Conservation (phyloP, 2,329 filamentous ascomycete species). For the Ophiostoma pallidulum region DNA sequence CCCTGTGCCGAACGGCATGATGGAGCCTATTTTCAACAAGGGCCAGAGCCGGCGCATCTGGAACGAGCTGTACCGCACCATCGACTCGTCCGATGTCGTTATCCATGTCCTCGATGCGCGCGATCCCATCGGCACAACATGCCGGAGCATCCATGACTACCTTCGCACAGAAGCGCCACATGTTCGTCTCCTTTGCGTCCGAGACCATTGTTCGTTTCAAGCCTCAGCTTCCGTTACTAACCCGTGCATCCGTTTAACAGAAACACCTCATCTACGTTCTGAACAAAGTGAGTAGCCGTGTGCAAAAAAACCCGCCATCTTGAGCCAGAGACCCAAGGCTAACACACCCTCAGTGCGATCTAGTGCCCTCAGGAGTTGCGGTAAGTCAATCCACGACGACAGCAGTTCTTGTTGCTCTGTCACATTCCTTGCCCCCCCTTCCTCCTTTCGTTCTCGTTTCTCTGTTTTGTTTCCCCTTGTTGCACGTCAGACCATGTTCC, state of each 20-base stretch:
- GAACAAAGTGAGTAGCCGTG: slow-evolving; percentile 48
- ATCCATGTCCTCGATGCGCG: slow-evolving; percentile 89
- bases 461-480: slow-evolving; percentile 3
- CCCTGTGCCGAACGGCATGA: slow-evolving; percentile 45
- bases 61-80: slow-evolving; percentile 75
- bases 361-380: slow-evolving; percentile 85
- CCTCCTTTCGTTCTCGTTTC: slow-evolving; percentile 10
- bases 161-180: slow-evolving; percentile 87
- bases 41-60: slow-evolving; percentile 92
- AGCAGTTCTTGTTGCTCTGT: neutral
- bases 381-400: slow-evolving; percentile 71
- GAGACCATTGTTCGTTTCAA: neutral
- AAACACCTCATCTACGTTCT: slow-evolving; percentile 88
- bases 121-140: slow-evolving; percentile 83
- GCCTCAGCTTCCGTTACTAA: neutral
- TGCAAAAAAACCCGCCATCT: no score
- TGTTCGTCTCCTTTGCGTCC: slow-evolving; percentile 14
- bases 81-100: slow-evolving; percentile 90
- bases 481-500: slow-evolving; percentile 20
- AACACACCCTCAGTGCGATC: slow-evolving; percentile 47
- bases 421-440: no score
- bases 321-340: no score
- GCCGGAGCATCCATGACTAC: slow-evolving; percentile 85
- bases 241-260: neutral
- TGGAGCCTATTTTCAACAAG: slow-evolving; percentile 85